Conservation (phyloP, 371 early-diverging fungal genomes). For the Apophysomyces variabilis region DNA sequence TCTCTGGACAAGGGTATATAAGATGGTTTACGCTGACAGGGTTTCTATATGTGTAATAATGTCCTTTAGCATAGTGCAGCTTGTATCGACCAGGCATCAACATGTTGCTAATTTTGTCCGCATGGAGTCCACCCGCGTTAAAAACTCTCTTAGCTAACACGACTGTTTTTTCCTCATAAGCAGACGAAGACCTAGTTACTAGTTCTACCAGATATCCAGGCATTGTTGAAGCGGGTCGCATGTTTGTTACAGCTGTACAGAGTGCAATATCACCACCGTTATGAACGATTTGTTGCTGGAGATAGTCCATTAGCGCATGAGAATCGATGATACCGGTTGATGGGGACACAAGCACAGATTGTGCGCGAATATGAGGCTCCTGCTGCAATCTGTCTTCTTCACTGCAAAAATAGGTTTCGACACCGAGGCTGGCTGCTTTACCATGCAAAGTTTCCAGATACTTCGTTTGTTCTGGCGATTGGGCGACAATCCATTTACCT, state of each 20-base stretch:
- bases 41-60: conserved; percentile 70
- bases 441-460: conserved; percentile 64
- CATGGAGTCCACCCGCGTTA: conserved; percentile 80
- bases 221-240: conserved; percentile 30
- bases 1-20: conserved; percentile 88
- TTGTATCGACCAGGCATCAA: conserved; percentile 43
- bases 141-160: conserved; percentile 69
- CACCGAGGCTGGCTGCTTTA: conserved; percentile 64
- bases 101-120: conserved; percentile 69
- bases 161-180: conserved; percentile 18
- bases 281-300: conserved; percentile 46
- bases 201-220: conserved; percentile 55
- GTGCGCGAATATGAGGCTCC: conserved; percentile 69
- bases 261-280: conserved; percentile 59
- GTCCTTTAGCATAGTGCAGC: conserved; percentile 77
- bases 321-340: conserved; percentile 87
- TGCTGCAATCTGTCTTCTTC: conserved; percentile 34
- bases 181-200: conserved; percentile 33
- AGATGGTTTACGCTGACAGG: conserved; percentile 59
- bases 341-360: conserved; percentile 66
- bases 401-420: conserved; percentile 59
- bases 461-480: conserved; percentile 50
- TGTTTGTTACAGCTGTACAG: conserved; percentile 51
- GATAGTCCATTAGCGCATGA: conserved; percentile 67
- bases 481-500: conserved; percentile 88